Evolutionary conservation across 2,329 filamentous ascomycete species (phyloP).

Genomic region (Akanthomyces muscarius): DNA sequence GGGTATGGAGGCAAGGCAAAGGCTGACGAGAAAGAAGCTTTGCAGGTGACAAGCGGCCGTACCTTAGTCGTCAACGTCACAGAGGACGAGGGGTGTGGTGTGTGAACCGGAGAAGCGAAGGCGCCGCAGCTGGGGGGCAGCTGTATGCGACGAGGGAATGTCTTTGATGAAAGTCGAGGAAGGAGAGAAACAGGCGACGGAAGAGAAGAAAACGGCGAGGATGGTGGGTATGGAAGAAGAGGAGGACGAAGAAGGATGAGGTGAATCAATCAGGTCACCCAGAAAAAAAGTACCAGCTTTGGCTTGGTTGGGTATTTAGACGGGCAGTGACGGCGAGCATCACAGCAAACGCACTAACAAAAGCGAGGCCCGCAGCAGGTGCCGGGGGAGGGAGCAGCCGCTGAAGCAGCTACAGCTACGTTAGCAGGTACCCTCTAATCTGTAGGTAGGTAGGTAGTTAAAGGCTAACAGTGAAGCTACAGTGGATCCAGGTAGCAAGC

Average conservation of each 20-base stretch:
- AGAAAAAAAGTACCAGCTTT: constrained; percentile 8
- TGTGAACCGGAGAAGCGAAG: not conserved
- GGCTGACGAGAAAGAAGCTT: not conserved
- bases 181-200: not conserved
- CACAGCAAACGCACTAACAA: not conserved
- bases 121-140: not conserved
- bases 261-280: constrained; percentile 13
- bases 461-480: not conserved
- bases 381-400: not conserved
- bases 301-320: not conserved
- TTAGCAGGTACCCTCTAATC: no score
- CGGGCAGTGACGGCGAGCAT: not conserved
- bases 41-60: not conserved
- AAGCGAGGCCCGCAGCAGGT: not conserved
- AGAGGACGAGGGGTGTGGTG: constrained; percentile 3
- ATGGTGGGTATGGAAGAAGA: constrained; percentile 14
- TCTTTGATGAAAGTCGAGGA: constrained; percentile 1
- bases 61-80: constrained; percentile 9
- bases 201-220: constrained; percentile 4
- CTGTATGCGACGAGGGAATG: not conserved
- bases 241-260: constrained; percentile 6
- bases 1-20: not conserved
- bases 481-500: not conserved
- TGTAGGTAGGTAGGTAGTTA: no score
- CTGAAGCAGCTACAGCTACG: not conserved